A percentile compares a stretch with the other conserved stretches of the same genome.
phyloP scores from a whole-genome alignment of 2,329 filamentous ascomycete genomes.

The Huntiella abstrusa region DNA sequence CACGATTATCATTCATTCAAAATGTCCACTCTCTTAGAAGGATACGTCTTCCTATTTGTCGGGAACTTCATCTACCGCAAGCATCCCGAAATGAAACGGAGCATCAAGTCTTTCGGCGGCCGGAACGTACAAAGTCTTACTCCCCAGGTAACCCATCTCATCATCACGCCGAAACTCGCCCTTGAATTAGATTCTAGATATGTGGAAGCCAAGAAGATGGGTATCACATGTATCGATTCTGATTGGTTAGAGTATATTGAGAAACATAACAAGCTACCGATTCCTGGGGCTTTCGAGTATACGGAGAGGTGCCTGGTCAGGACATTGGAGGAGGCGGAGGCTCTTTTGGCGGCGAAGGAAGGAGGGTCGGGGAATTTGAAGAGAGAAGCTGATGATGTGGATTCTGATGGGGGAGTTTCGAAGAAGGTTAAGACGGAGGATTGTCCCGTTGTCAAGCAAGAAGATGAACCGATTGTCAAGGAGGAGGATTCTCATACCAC shows the following conservation, averaged over 20 bases:
- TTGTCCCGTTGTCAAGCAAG: neutral
- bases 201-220: constrained; percentile 25
- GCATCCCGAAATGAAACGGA: constrained; percentile 32
- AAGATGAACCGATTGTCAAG: neutral
- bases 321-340: neutral
- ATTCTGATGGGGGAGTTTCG: neutral
- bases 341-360: neutral
- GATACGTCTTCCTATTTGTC: constrained; percentile 12
- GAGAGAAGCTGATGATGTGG: neutral
- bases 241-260: constrained; percentile 33
- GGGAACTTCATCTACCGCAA: constrained; percentile 28
- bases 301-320: neutral
- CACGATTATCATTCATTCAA: neutral
- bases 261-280: constrained; percentile 12
- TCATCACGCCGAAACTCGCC: constrained; percentile 35
- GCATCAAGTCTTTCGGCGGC: constrained; percentile 31
- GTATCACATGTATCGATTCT: constrained; percentile 35
- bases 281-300: constrained; percentile 12
- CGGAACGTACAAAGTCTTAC: constrained; percentile 27
- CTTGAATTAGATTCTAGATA: constrained; percentile 32
- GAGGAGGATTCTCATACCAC: constrained; percentile 14
- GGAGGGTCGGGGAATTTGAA: too few relatives aligned
- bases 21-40: neutral
- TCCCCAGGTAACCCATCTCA: constrained; percentile 33
- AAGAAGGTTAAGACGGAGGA: neutral